Percentiles rank a stretch among this genome's conserved stretches.
Evolutionary conservation across 345 rosid genomes (phyloP).

Genomic region (Fremontodendron californicum): DNA sequence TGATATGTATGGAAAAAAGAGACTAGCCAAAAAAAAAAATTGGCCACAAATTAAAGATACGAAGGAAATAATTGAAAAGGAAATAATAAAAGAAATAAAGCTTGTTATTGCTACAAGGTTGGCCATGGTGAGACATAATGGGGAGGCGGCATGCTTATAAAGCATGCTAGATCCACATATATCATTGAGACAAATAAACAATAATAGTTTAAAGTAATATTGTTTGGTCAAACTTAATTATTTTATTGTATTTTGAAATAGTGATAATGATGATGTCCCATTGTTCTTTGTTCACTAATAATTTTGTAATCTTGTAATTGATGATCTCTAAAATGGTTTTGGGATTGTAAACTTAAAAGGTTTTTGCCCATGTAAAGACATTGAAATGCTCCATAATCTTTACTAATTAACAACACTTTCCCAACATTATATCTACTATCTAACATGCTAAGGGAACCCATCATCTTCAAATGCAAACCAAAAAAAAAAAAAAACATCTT

Average conservation of each 20-base stretch:
- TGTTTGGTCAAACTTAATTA: conserved; percentile 27
- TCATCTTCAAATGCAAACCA: no score
- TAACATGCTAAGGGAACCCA: no score
- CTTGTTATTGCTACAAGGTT: conserved; percentile 6
- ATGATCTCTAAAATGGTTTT: conserved; percentile 5
- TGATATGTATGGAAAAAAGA: no score
- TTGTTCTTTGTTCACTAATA: conserved; percentile 19
- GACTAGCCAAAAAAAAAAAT: background rate
- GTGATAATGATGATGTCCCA: conserved; percentile 25
- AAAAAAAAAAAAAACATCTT: no score
- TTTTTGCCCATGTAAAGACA: background rate
- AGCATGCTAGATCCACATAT: conserved; percentile 40
- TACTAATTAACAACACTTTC: no score
- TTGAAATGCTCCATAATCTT: background rate
- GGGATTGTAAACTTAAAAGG: conserved; percentile 8
- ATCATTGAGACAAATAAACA: conserved; percentile 44
- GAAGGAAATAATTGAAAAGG: background rate
- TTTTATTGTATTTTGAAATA: conserved; percentile 7
- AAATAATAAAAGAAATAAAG: background rate
- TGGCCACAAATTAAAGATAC: background rate
- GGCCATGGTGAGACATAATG: conserved; percentile 31
- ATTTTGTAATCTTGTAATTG: conserved; percentile 28
- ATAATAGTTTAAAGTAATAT: conserved; percentile 34
- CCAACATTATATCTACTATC: no score
- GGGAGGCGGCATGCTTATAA: conserved; percentile 52